These are phyloP conservation scores for Filobasidium wieringae DNA, from an alignment of 768 basidiomycete species.

Conservation along the genomic window DNA sequence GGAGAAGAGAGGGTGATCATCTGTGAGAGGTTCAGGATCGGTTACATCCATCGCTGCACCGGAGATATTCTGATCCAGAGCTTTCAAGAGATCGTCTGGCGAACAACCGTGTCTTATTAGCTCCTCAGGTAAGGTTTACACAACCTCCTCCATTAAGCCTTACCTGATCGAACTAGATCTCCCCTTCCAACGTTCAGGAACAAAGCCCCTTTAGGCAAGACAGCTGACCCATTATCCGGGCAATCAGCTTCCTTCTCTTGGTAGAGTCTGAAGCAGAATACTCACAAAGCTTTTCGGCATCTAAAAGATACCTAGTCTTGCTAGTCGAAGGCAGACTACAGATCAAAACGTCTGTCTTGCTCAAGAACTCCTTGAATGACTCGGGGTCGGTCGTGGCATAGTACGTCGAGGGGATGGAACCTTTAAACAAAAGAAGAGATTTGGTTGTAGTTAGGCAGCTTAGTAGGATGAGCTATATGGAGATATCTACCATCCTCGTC, in stretches of 20 bases:
- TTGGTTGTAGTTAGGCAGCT: neutral
- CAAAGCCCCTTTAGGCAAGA: constrained; percentile 32
- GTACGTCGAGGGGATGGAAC: constrained; percentile 28
- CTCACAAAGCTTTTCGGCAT: constrained; percentile 26
- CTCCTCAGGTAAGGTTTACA: neutral
- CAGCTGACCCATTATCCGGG: neutral
- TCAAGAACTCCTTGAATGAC: constrained; percentile 27
- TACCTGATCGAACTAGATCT: constrained; percentile 34
- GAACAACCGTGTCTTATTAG: no score
- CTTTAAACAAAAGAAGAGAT: constrained; percentile 9
- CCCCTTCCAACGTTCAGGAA: constrained; percentile 41
- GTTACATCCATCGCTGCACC: constrained; percentile 38
- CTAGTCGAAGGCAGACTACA: constrained; percentile 29
- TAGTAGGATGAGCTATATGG: neutral
- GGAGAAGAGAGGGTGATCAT: constrained; percentile 33
- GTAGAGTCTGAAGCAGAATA: neutral
- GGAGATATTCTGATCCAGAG: constrained; percentile 20
- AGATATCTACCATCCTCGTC: constrained; percentile 28
- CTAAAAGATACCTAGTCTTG: constrained; percentile 24
- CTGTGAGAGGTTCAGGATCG: constrained; percentile 39
- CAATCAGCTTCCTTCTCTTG: neutral
- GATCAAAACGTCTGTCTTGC: constrained; percentile 29
- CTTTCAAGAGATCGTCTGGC: constrained; percentile 21
- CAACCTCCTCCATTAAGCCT: no score
- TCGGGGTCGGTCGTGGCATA: constrained; percentile 23